Conservation (phyloP, 2,329 filamentous ascomycete species). For the Uncinocarpus reesii region DNA sequence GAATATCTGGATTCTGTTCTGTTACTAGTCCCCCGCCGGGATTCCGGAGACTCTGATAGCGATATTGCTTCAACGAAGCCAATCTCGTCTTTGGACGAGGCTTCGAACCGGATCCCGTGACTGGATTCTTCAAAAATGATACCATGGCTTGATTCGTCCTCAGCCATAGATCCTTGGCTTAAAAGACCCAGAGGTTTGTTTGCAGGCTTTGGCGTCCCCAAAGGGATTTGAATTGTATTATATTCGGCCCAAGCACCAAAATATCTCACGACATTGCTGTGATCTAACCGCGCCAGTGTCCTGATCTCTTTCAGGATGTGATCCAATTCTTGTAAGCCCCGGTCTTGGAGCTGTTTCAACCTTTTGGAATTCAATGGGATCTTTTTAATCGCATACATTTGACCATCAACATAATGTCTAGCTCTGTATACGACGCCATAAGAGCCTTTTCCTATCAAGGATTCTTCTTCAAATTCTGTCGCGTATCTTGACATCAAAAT, state of each 20-base stretch:
- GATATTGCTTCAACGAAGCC: constrained; percentile 16
- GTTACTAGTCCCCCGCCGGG: not conserved
- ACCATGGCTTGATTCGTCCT: constrained; percentile 17
- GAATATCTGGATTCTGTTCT: not conserved
- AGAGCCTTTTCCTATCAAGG: constrained; percentile 52
- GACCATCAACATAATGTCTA: constrained; percentile 50
- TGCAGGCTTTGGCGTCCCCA: not conserved
- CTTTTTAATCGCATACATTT: constrained; percentile 56
- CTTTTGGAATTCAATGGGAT: constrained; percentile 47
- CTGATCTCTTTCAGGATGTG: constrained; percentile 51
- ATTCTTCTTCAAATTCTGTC: constrained; percentile 45
- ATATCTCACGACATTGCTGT: constrained; percentile 58
- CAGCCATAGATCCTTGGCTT: constrained; percentile 14
- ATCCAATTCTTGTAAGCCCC: constrained; percentile 46
- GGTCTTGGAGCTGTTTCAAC: constrained; percentile 43
- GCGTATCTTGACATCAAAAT: constrained; percentile 35
- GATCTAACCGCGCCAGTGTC: constrained; percentile 52
- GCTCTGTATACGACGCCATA: constrained; percentile 56
- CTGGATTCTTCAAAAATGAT: constrained; percentile 36
- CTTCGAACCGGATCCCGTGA: constrained; percentile 16
- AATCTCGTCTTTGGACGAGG: constrained; percentile 23
- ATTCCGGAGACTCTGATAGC: constrained; percentile 17
- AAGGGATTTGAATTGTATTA: constrained; percentile 13
- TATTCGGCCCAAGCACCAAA: constrained; percentile 55
- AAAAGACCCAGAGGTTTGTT: constrained; percentile 8